These are phyloP conservation scores for Oryza australiensis DNA, from an alignment of 176 grass and related monocot species.

Conservation along the genomic window DNA sequence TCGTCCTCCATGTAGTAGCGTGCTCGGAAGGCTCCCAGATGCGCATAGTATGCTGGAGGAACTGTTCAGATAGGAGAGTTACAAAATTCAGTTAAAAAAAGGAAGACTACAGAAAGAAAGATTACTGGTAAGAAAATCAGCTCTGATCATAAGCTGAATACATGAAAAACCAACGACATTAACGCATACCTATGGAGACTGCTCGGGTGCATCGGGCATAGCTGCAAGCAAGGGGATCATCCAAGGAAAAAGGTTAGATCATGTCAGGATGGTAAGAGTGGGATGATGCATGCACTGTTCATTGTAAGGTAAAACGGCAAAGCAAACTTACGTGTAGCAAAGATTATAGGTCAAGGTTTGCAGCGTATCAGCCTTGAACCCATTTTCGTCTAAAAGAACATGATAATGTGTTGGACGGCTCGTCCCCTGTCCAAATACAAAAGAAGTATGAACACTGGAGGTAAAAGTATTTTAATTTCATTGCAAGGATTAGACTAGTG, in stretches of 20 bases:
- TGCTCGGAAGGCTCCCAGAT: conserved; percentile 66
- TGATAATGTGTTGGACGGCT: conserved; percentile 84
- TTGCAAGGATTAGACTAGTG: not conserved
- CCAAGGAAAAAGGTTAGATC: conserved; percentile 3
- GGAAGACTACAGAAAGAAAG: not conserved
- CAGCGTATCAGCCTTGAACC: conserved; percentile 62
- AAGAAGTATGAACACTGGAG: not conserved
- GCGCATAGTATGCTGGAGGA: conserved; percentile 83
- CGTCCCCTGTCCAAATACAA: conserved; percentile 54
- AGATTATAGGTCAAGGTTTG: conserved; percentile 82
- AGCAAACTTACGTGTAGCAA: conserved; percentile 61
- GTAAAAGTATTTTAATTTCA: not conserved
- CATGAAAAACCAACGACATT: not conserved
- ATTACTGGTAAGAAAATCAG: not conserved
- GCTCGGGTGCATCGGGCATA: conserved; percentile 84
- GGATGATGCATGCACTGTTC: not conserved
- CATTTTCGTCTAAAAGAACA: conserved; percentile 78
- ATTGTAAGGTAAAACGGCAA: not conserved
- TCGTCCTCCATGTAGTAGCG: conserved; percentile 63
- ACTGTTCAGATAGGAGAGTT: conserved; percentile 29
- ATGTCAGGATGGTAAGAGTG: not conserved
- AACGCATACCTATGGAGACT: conserved; percentile 69
- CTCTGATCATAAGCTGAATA: not conserved
- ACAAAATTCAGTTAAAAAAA: not conserved
- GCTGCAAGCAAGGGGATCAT: conserved; percentile 20